Conservation (phyloP, 2,329 filamentous ascomycete genomes). For the Arthrinium phaeospermum region DNA sequence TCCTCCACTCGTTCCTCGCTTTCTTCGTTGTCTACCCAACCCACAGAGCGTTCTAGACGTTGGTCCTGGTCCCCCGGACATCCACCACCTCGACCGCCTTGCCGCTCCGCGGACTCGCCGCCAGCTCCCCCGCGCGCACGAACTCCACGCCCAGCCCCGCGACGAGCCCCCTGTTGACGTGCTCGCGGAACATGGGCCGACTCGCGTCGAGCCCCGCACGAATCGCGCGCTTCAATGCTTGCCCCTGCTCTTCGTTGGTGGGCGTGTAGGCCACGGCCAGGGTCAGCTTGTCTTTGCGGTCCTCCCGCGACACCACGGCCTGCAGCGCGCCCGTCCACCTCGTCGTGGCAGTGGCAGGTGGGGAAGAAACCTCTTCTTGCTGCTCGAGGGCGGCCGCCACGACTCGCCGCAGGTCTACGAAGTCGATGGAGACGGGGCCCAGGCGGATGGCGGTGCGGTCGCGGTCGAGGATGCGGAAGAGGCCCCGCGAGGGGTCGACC, state of each 20-base stretch:
- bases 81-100: neutral
- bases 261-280: neutral
- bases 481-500: neutral
- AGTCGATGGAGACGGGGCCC: neutral
- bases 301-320: neutral
- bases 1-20: too few relatives aligned
- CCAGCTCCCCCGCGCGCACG: neutral
- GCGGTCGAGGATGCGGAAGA: neutral
- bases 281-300: constrained; percentile 10
- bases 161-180: neutral
- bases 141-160: neutral
- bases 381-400: neutral
- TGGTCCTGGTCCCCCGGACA: neutral
- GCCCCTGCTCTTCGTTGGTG: neutral
- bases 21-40: too few relatives aligned
- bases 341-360: neutral
- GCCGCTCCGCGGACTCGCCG: neutral
- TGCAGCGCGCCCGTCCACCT: neutral
- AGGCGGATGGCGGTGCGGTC: neutral
- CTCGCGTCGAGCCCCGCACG: neutral
- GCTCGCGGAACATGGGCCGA: neutral
- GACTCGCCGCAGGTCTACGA: constrained; percentile 1
- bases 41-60: neutral
- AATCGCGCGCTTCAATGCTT: neutral
- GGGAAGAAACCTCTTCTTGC: too few relatives aligned